Conservation (phyloP, 306 rosid species). For the Potentilla sterilis region DNA sequence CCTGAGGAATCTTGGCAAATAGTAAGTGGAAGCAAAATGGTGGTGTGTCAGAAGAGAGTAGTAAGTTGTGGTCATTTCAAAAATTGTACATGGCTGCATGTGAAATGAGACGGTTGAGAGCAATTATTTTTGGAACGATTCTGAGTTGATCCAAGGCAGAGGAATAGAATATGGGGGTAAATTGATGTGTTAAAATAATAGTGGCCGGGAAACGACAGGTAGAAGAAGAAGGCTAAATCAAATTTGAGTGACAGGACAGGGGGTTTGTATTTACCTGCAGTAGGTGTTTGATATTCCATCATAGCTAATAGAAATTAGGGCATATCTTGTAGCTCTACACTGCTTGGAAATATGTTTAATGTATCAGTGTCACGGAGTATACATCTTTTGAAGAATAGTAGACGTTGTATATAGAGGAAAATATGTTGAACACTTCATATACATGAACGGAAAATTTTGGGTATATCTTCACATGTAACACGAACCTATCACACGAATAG, state of each 20-base stretch:
- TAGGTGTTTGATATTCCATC: conserved; percentile 5
- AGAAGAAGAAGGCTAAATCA: conserved; percentile 31
- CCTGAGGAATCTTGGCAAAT: conserved; percentile 22
- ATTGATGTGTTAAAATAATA: conserved; percentile 31
- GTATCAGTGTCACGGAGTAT: conserved; percentile 15
- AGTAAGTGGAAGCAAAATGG: conserved; percentile 30
- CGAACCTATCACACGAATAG: too few relatives aligned
- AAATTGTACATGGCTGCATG: conserved; percentile 44
- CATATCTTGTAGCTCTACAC: background rate
- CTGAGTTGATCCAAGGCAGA: conserved; percentile 37
- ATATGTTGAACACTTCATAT: too few relatives aligned
- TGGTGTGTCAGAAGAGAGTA: conserved; percentile 24
- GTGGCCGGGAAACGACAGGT: conserved; percentile 25
- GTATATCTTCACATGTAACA: too few relatives aligned
- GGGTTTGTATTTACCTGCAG: conserved; percentile 19
- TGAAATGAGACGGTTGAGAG: conserved; percentile 70
- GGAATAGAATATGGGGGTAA: conserved; percentile 41
- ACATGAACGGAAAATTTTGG: too few relatives aligned
- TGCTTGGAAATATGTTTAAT: conserved; percentile 6
- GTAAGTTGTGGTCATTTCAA: conserved; percentile 9
- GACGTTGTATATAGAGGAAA: background rate
- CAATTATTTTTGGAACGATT: conserved; percentile 20
- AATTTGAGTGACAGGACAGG: conserved; percentile 27
- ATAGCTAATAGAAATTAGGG: background rate
- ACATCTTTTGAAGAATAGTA: background rate